These are phyloP conservation scores for Backusella morwellensis DNA, from an alignment of 192 early-diverging fungal genomes.

Conservation along the genomic window DNA sequence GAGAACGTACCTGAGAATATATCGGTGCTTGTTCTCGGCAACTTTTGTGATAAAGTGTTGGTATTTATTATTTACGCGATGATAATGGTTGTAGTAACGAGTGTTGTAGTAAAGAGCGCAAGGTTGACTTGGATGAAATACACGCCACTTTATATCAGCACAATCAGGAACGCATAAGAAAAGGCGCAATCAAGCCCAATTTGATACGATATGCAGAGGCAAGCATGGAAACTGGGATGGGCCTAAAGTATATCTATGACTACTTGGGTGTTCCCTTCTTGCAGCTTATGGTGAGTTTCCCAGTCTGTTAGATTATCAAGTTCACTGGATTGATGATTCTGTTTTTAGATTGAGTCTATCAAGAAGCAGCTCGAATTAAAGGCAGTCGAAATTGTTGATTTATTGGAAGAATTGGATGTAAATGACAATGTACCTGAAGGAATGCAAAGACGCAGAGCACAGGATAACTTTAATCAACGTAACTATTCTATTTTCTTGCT, in stretches of 20 bases:
- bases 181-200: conserved; percentile 45
- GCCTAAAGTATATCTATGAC: conserved; percentile 52
- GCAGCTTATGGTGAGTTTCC: conserved; percentile 46
- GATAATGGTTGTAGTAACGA: not conserved
- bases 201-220: conserved; percentile 51
- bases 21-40: conserved; percentile 45
- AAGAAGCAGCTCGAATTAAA: conserved; percentile 55
- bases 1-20: conserved; percentile 41
- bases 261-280: conserved; percentile 57
- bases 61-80: not conserved
- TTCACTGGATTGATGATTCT: no score
- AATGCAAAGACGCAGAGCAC: conserved; percentile 23
- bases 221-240: conserved; percentile 51
- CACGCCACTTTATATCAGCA: conserved; percentile 37
- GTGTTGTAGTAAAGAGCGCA: conserved; percentile 20
- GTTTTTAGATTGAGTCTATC: conserved; percentile 46
- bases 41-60: conserved; percentile 36
- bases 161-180: conserved; percentile 34
- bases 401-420: conserved; percentile 41
- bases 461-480: conserved; percentile 29
- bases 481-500: not conserved
- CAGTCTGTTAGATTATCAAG: not conserved
- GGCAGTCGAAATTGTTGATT: conserved; percentile 43
- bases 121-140: conserved; percentile 23
- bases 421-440: conserved; percentile 27